phyloP scores from a whole-genome alignment of 2,329 filamentous ascomycete genomes.

The Metarhizium humberi region DNA sequence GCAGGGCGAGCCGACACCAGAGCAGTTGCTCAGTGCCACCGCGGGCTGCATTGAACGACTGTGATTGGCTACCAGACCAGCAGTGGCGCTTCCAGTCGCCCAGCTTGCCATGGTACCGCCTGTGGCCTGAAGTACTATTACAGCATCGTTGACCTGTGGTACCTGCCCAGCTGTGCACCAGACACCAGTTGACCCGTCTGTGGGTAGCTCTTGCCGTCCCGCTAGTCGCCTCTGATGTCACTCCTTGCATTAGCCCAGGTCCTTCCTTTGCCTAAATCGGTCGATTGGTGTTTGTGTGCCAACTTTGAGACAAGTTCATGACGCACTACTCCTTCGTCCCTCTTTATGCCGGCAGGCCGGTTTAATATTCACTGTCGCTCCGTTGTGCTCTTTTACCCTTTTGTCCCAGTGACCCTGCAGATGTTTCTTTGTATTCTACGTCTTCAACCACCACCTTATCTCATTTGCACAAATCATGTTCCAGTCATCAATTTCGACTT shows the following conservation, averaged over 20 bases:
- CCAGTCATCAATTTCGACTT: not conserved
- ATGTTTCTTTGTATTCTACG: not conserved
- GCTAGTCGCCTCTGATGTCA: constrained; percentile 28
- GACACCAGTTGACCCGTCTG: not conserved
- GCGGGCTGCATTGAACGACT: too few species aligned
- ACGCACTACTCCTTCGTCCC: not conserved
- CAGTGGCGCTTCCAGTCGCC: too few species aligned
- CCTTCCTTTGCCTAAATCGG: not conserved
- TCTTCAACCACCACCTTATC: not conserved
- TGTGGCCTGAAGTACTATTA: too few species aligned
- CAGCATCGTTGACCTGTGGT: too few species aligned
- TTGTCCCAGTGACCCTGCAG: not conserved
- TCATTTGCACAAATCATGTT: not conserved
- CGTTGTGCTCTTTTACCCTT: constrained; percentile 3
- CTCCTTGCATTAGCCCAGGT: constrained; percentile 3
- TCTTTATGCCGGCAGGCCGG: not conserved
- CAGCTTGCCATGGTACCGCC: too few species aligned
- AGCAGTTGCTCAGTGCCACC: too few species aligned
- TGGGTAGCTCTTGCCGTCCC: not conserved
- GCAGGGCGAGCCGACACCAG: too few species aligned
- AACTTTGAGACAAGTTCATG: too few species aligned
- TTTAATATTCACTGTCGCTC: constrained; percentile 6
- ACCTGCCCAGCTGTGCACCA: too few species aligned
- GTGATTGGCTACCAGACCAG: too few species aligned
- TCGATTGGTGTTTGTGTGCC: not conserved